Percentiles rank a stretch among this genome's conserved stretches.
Evolutionary conservation across 306 rosid genomes (phyloP).

Genomic region (Urtica urens): DNA sequence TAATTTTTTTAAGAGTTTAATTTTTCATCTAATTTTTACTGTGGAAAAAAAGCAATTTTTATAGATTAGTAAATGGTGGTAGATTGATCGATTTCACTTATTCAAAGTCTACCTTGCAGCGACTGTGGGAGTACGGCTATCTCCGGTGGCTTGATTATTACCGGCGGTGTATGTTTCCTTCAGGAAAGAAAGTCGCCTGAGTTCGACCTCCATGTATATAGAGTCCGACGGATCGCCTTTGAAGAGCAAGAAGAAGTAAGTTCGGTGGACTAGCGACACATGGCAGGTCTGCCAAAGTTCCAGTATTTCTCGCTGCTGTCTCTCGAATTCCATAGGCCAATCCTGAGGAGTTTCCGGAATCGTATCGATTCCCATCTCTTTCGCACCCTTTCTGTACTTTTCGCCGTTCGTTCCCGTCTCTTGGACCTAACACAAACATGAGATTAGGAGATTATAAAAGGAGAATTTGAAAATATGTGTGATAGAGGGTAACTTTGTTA

Average conservation of each 20-base stretch:
- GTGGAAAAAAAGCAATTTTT: background rate
- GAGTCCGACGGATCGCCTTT: conserved; percentile 83
- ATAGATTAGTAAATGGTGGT: too few relatives aligned
- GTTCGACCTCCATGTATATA: conserved; percentile 93
- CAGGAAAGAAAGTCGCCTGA: conserved; percentile 70
- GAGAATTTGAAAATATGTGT: too few relatives aligned
- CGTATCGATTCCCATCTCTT: conserved; percentile 53
- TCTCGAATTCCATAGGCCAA: conserved; percentile 80
- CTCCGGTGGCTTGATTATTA: conserved; percentile 34
- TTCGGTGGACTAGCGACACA: conserved; percentile 83
- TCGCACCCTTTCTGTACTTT: conserved; percentile 29
- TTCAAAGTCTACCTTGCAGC: conserved; percentile 47
- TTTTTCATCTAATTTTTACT: background rate
- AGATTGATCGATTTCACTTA: background rate
- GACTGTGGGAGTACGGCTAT: conserved; percentile 49
- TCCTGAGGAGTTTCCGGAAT: conserved; percentile 42
- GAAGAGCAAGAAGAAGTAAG: conserved; percentile 93
- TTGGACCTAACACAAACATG: conserved; percentile 28
- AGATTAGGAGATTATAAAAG: too few relatives aligned
- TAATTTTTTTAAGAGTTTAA: background rate
- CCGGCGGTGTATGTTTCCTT: conserved; percentile 59
- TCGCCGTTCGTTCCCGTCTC: conserved; percentile 26
- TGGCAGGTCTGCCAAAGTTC: conserved; percentile 86
- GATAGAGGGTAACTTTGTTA: too few relatives aligned
- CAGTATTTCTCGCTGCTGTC: conserved; percentile 55